Base-by-base conservation (phyloP, 176 grass and related monocot genomes). In the Hsuehochloa calcarea region DNA sequence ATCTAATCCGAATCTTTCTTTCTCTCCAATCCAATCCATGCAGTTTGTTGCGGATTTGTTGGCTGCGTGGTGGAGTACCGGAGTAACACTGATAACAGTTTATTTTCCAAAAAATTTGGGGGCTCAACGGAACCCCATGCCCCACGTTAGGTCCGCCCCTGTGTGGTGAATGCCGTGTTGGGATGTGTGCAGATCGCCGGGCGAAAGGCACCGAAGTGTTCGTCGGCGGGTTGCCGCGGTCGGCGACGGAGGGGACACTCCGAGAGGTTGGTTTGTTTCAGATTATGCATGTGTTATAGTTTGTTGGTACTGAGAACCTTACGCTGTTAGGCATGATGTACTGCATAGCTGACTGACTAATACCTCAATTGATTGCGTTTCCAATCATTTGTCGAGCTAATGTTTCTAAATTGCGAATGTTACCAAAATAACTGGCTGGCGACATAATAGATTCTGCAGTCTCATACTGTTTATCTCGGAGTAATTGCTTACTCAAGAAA, bases 191-290 rank as follows among this genome's bases (percentile, higher is more conserved):
- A 92, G 94, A 82, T 65, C 83, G 74, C 64, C 68, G 19, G 14
- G 79, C 10, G n/a, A 92, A 78, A 78, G 94, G 94, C 35, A 45
- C 82, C 49, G 94, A 97, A 82, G 89, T 97, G 39, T 93, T 97
- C 82, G 82, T 97, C 38, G 89, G 94, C n/a, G 91, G 94, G 49
- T 44, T 97, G 49, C 82, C 91, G 31, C 87, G 87, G 77, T 88
- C 91, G 50, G 87, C 82, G 45, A 92, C 91, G 74, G 91, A 94
- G 52, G 87, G 78, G 47, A 75, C 66, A 20, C 88, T 94, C 25
- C 85, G 78, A 45, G 91, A 97, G 91, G 94, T 93, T 64, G 26
- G 71, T 39, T 73, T 79, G 62, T 34, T 55, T 82, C 61, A 22
- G 69, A 43, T 74, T 68, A 20, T 60, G 71, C 20, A 31, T 51